Base-by-base conservation (phyloP, 2,329 filamentous ascomycete species). In the Dryadomyces quercivorus region DNA sequence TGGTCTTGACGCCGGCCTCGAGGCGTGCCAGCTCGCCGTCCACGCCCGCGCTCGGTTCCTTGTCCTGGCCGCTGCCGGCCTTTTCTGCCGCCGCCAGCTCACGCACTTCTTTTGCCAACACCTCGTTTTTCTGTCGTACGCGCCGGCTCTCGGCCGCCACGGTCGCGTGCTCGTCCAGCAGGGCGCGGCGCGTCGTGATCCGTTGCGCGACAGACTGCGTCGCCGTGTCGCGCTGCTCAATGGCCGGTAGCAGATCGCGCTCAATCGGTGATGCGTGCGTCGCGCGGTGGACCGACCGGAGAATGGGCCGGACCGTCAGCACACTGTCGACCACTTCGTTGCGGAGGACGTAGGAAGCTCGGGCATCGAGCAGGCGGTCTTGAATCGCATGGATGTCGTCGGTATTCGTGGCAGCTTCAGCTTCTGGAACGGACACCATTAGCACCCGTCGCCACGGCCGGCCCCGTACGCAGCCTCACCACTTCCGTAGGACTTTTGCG, bases 231-330 rank as follows among this genome's bases (percentile, higher is more conserved):
- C 87, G 84, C 36, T 80, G 73, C 59, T 81, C 72, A 56, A 93
- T 72, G 44, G 83, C 72, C 12, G 83, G 81, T 13, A 86, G 69
- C 12, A 94, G 75, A 54, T 84, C 80, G 59, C 81, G 79, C 69
- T 93, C 87, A 52, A 83, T 73, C 47, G 80, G 78, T 2, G 81
- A 79, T 18, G 81, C 77, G 57, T 80, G 75, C 13, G 77, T 78
- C 46, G 82, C 82, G 57, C 78, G 72, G 65, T 94, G 87, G 43
- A 92, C 81, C 7, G 88, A 85, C 63, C 86, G 88, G 55, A 94
- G 72, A 44, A 87, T 82, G 8, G 89, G 88, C 62, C 88, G 85
- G 55, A 83, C 82, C 61, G 81, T 80, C 60, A 93, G 69, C 53
- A 88, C 81, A 49, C 77, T 81, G 58, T 86, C 81, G 21, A 84